Conservation (phyloP, 441 rosid genomes). For the Euphorbia celastroides region DNA sequence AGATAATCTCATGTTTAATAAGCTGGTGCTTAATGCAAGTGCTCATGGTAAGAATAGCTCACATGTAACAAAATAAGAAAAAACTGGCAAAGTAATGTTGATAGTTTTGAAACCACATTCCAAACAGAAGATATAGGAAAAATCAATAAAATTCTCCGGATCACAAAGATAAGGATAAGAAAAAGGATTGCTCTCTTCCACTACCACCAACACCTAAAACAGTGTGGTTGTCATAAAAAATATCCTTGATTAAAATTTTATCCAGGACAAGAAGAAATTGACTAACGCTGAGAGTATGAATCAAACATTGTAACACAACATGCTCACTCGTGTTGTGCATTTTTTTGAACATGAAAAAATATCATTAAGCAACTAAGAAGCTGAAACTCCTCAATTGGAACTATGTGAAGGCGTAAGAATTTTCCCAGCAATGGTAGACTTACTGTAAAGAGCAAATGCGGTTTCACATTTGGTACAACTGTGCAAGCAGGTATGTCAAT, state of each 20-base stretch:
- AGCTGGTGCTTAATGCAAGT: neutral
- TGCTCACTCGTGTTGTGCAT: neutral
- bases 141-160: neutral
- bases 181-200: neutral
- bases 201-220: neutral
- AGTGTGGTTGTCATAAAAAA: neutral
- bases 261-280: neutral
- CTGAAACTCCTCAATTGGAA: neutral
- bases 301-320: neutral
- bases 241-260: neutral
- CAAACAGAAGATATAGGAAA: neutral
- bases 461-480: neutral
- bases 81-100: neutral
- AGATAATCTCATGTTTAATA: neutral
- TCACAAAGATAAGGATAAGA: neutral
- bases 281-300: neutral
- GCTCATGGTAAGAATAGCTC: neutral
- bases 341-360: neutral
- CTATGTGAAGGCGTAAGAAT: neutral
- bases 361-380: neutral
- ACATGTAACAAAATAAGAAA: neutral
- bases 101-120: neutral
- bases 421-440: neutral
- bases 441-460: neutral
- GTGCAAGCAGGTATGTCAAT: neutral